Conservation (phyloP, 306 rosid species). For the Purshia tridentata region DNA sequence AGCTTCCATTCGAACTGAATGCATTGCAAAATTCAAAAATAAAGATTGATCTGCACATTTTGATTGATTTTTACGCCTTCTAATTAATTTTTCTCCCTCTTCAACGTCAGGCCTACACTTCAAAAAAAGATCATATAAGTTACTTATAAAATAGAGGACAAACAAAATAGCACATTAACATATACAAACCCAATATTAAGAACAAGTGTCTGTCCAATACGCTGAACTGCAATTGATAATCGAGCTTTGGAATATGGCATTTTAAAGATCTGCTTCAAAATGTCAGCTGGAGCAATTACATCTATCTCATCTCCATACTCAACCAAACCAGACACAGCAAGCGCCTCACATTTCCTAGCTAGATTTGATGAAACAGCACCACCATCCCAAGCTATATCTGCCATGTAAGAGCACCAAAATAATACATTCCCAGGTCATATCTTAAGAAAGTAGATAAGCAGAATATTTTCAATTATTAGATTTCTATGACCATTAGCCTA, state of each 20-base stretch:
- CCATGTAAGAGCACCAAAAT: slow-evolving; percentile 16
- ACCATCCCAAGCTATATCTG: slow-evolving; percentile 84
- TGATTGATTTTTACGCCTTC: slow-evolving; percentile 73
- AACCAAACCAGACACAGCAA: slow-evolving; percentile 86
- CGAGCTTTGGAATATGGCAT: slow-evolving; percentile 97
- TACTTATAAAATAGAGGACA: slow-evolving; percentile 6
- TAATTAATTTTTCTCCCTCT: slow-evolving; percentile 90
- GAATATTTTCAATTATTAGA: no score
- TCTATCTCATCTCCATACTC: slow-evolving; percentile 96
- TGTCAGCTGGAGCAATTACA: slow-evolving; percentile 89
- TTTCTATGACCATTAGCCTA: not conserved
- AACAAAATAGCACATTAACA: slow-evolving; percentile 12
- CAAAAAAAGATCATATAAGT: slow-evolving; percentile 19
- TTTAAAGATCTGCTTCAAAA: slow-evolving; percentile 93
- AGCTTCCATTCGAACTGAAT: slow-evolving; percentile 96
- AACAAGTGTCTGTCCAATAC: slow-evolving; percentile 87
- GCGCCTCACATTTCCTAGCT: slow-evolving; percentile 81
- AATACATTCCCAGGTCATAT: slow-evolving; percentile 21
- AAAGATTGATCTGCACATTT: slow-evolving; percentile 88
- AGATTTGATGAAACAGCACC: slow-evolving; percentile 73
- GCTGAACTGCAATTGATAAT: slow-evolving; percentile 81
- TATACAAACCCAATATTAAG: slow-evolving; percentile 78
- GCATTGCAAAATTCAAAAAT: slow-evolving; percentile 96
- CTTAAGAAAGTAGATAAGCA: slow-evolving; percentile 15
- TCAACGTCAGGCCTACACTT: slow-evolving; percentile 79